Evolutionary conservation across 176 grass and related monocot genomes (phyloP).

Genomic region (Lolium rigidum): DNA sequence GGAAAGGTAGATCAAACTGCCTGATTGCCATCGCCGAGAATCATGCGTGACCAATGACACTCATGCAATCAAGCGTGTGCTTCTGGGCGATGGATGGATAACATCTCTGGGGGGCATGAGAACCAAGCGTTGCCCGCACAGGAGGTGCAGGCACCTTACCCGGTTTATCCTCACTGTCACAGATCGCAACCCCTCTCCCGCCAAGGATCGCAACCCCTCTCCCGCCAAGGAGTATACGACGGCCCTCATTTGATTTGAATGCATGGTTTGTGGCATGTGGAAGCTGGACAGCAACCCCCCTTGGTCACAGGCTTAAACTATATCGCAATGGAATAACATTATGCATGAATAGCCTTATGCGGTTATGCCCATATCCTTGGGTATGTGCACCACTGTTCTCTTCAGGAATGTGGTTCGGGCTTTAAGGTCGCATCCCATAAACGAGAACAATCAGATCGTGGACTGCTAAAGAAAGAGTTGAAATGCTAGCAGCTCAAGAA

Average conservation of each 20-base stretch:
- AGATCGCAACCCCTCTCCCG: not conserved
- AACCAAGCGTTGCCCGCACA: not conserved
- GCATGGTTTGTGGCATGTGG: not conserved
- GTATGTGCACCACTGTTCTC: not conserved
- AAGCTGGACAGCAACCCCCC: too few species aligned
- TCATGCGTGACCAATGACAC: not conserved
- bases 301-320: too few species aligned
- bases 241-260: not conserved
- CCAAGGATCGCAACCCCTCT: not conserved
- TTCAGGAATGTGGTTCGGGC: not conserved
- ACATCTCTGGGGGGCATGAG: not conserved
- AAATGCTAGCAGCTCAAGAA: not conserved
- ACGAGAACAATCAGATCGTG: not conserved
- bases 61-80: not conserved
- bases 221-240: not conserved
- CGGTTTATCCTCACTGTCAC: not conserved
- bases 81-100: not conserved
- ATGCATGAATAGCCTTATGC: too few species aligned
- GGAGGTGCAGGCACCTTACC: not conserved
- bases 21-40: not conserved
- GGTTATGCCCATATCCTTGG: not conserved
- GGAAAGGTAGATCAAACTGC: not conserved
- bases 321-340: too few species aligned
- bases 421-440: not conserved
- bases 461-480: not conserved